Evolutionary conservation across 345 rosid species (phyloP).

Genomic region (Melaleuca quinquenervia): DNA sequence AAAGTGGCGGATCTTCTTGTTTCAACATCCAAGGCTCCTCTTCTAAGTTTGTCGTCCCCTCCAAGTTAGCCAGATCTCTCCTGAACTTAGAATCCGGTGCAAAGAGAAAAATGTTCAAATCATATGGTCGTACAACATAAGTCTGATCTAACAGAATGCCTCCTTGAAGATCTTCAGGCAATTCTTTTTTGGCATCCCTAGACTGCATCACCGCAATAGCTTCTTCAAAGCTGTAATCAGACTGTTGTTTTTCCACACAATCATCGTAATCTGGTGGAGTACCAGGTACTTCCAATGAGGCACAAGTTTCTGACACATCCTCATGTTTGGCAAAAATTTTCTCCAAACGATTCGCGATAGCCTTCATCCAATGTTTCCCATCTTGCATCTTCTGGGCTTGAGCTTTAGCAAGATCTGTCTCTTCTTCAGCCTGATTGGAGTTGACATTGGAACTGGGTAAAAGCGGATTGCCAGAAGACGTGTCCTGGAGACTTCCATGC

Average conservation of each 20-base stretch:
- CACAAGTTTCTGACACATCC: conserved; percentile 27
- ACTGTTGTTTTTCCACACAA: conserved; percentile 29
- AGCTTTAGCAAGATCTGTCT: conserved; percentile 11
- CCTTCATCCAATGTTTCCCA: conserved; percentile 57
- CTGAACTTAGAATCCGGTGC: conserved; percentile 55
- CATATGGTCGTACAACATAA: conserved; percentile 22
- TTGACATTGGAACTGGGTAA: conserved; percentile 18
- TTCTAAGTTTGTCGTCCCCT: conserved; percentile 51
- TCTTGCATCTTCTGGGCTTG: conserved; percentile 24
- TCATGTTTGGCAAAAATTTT: conserved; percentile 52
- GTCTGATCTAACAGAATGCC: conserved; percentile 65
- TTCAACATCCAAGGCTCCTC: conserved; percentile 69
- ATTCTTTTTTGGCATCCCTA: conserved; percentile 24
- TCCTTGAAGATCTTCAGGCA: conserved; percentile 64
- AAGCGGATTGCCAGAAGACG: conserved; percentile 9
- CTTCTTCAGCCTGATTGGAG: conserved; percentile 20
- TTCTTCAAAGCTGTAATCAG: conserved; percentile 50
- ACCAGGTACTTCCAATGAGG: conserved; percentile 26
- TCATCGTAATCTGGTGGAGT: conserved; percentile 54
- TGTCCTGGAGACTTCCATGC: conserved; percentile 28
- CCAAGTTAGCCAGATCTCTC: conserved; percentile 56
- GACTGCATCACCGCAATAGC: conserved; percentile 45
- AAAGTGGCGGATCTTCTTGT: conserved; percentile 22
- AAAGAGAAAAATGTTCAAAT: conserved; percentile 63
- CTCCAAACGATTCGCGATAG: conserved; percentile 34